Evolutionary conservation across 148 eudicot genomes (phyloP).

Genomic region (Dianthus caryophyllus): DNA sequence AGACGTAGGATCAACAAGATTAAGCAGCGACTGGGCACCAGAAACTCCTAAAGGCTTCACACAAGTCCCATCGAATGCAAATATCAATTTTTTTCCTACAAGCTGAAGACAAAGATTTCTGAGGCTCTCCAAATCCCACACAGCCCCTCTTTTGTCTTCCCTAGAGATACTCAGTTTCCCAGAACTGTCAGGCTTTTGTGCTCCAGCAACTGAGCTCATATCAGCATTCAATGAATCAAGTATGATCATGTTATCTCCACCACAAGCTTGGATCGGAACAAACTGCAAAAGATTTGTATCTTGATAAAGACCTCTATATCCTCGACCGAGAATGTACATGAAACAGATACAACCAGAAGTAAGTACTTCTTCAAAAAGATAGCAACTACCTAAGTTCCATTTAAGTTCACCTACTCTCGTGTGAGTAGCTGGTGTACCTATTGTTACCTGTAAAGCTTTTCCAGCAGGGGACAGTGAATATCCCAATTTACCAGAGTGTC

Average conservation of each 20-base stretch:
- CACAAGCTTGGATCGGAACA: slow-evolving; percentile 97
- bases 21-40: slow-evolving; percentile 83
- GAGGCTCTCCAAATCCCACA: slow-evolving; percentile 93
- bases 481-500: slow-evolving; percentile 89
- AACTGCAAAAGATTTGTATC: slow-evolving; percentile 80
- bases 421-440: slow-evolving; percentile 79
- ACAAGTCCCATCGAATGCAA: slow-evolving; percentile 97
- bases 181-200: slow-evolving; percentile 66
- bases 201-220: slow-evolving; percentile 45
- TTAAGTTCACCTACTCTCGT: slow-evolving; percentile 67
- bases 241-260: slow-evolving; percentile 96
- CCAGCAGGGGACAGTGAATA: slow-evolving; percentile 98
- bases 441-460: slow-evolving; percentile 84
- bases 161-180: slow-evolving; percentile 54
- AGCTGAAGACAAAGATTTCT: slow-evolving; percentile 86
- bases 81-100: slow-evolving; percentile 86
- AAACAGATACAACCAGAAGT: slow-evolving; percentile 86
- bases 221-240: slow-evolving; percentile 92
- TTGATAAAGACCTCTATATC: slow-evolving; percentile 97
- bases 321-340: slow-evolving; percentile 98
- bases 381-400: slow-evolving; percentile 92
- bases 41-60: slow-evolving; percentile 67
- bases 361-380: slow-evolving; percentile 96
- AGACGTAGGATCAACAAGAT: slow-evolving; percentile 92
- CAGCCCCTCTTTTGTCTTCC: slow-evolving; percentile 88